Evolutionary conservation across 768 basidiomycete species (phyloP), one percentile per base, ranked within the genome.

Genomic region (Kwoniella heveanensis): DNA sequence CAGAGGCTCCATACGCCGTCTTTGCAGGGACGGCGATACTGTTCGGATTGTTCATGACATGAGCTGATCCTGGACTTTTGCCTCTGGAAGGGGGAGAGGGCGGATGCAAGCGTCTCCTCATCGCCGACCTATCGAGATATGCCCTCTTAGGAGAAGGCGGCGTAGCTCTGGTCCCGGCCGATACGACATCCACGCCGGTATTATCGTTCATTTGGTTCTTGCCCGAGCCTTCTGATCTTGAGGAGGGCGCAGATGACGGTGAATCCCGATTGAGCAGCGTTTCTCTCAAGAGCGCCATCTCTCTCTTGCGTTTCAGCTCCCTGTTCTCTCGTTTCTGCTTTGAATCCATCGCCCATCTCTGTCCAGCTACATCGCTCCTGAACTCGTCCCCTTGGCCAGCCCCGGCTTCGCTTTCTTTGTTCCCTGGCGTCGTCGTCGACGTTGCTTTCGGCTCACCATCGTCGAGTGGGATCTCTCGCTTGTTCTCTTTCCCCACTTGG

Each of bases 101-200:
- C 1, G 70, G 71, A 67, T 72, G 66, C 30, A 77, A 54, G 52
- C 60, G 60, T 13, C 75, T 46, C 24, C 75, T 22, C 56, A 72
- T 69, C 6, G 75, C 75, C 37, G 75, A 72, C 37, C 75, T 49
- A 59, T 77, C 75, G 24, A 72, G 32, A 62, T 77, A 77, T n/a
- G 53, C 65, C 37, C 54, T 57, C 29, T 24, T 36, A 47, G 21
- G 30, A 44, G 4, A 49, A 24, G 39, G 39, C 39, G 17, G 39
- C 15, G 17, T 44, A 44, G 39, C 39, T 3, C 19, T 17, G 15
- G 9, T 17, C 10, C 19, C 39, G 15, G 9, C 39, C 10, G 39
- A 44, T 36, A 6, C 32, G 6, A 13, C 7, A 6, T 36, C 32
- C 6, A 36, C 13, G 32, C n/a, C n/a, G n/a, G n/a, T n/a, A n/a